Base-by-base conservation (phyloP, 2,329 filamentous ascomycete genomes). In the Trichoderma sp. region DNA sequence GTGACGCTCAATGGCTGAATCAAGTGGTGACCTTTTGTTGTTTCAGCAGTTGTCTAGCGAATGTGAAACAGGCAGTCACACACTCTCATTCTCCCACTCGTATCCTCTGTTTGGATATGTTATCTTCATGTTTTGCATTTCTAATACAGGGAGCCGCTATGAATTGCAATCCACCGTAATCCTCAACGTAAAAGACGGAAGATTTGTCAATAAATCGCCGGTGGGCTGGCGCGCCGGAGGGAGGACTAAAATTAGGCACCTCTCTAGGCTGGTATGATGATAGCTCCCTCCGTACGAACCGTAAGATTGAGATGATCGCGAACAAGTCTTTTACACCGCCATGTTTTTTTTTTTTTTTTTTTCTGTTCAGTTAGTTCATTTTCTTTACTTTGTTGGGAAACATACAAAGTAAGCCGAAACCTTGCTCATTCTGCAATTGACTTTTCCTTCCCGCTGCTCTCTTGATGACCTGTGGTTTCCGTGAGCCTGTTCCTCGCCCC, bases 221-320 rank as follows among this genome's bases (percentile, higher is more conserved):
- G 30, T 51, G 39, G 43, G 54, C 26, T 56, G 39, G 34, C 54
- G 11, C 18, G 52, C 28, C 43, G 16, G 32, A 34, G 26, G 10
- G 39, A 46, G 43, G 39, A 43, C 52, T 16, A 37, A 52, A 24
- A 8, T 43, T n/a, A 21, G 28, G 21, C 16, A 34, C 32, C 32
- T 30, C 1, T 5, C 4, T 34, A 34, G 32, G 32, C 32, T 21
- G 21, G 24, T 21, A 24, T 49, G 46, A 49, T 10, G 46, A 66
- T 10, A 34, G 18, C 14, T 30, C 39, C 37, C 14, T 30, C 39
- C 37, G 63, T 32, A 28, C 43, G 16, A 58, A 30, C 24, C 30
- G 39, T 66, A 49, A 66, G 63, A 66, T 66, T 49, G 54, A 66
- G 63, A 54, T 54, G 37, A 59, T 66, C 54, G 54, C 28, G 54